phyloP scores from a whole-genome alignment of 2,329 filamentous ascomycete genomes.

The Fulvia fulva region DNA sequence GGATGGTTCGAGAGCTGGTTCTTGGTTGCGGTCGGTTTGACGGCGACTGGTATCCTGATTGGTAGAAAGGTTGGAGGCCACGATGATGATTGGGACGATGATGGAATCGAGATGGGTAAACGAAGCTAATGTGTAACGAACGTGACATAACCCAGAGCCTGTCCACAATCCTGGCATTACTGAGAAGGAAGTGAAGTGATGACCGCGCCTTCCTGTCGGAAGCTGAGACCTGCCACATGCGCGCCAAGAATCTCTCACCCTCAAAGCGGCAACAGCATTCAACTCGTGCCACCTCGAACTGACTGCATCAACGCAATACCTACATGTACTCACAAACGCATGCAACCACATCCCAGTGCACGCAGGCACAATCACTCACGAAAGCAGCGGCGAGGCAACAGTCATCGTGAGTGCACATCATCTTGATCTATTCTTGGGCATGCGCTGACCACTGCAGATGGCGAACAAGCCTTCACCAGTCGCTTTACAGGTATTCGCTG shows the following conservation, averaged over 20 bases:
- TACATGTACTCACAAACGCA: too few relatives aligned
- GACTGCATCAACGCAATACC: too few relatives aligned
- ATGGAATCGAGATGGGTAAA: slow-evolving; percentile 64
- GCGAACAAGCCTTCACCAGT: background rate
- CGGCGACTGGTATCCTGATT: slow-evolving; percentile 68
- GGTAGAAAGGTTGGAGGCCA: slow-evolving; percentile 57
- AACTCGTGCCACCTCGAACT: too few relatives aligned
- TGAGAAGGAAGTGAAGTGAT: background rate
- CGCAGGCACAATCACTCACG: too few relatives aligned
- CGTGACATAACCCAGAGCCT: background rate
- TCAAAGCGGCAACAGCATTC: background rate
- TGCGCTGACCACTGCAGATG: background rate
- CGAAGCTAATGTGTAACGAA: slow-evolving; percentile 45
- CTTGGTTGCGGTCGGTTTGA: slow-evolving; percentile 62
- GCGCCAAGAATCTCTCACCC: background rate
- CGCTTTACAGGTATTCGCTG: background rate
- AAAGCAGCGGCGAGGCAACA: too few relatives aligned
- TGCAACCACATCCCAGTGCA: too few relatives aligned
- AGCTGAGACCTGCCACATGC: background rate
- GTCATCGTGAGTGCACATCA: too few relatives aligned
- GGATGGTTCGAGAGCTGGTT: slow-evolving; percentile 90
- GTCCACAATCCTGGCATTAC: background rate
- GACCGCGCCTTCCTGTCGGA: background rate
- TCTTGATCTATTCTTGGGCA: too few relatives aligned
- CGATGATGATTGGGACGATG: slow-evolving; percentile 39